Percentiles rank a stretch among this genome's conserved stretches.
These are phyloP conservation scores for Sanghuangporus baumii DNA, from an alignment of 1,284 basidiomycete species.

Conservation along the genomic window DNA sequence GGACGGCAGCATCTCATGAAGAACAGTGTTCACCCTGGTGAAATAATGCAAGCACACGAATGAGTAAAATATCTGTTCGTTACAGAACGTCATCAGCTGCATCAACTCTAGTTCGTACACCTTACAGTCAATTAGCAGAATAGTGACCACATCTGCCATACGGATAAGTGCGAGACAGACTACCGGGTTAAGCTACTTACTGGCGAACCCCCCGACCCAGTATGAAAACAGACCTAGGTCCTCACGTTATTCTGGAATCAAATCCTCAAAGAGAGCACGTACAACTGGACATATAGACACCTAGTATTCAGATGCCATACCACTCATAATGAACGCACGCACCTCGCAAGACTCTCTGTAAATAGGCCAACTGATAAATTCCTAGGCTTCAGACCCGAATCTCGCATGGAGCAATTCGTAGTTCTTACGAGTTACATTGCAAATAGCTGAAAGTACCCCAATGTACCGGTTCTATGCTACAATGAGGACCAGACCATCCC, in stretches of 20 bases:
- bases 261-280: too few species aligned
- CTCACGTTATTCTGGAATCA: too few species aligned
- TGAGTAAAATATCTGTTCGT: constrained; percentile 1
- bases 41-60: constrained; percentile 8
- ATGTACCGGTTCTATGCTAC: not conserved
- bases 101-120: not conserved
- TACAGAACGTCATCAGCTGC: not conserved
- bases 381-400: not conserved
- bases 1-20: not conserved
- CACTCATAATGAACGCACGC: too few species aligned
- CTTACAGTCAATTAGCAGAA: not conserved
- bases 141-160: not conserved
- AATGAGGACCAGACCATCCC: not conserved
- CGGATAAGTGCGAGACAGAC: not conserved
- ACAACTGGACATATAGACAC: too few species aligned
- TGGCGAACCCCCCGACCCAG: not conserved
- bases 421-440: not conserved
- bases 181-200: not conserved
- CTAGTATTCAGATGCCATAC: too few species aligned
- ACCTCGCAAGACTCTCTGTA: not conserved
- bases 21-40: not conserved
- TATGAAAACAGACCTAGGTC: too few species aligned
- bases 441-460: not conserved
- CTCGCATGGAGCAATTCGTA: not conserved
- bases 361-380: not conserved